Conservation (phyloP, 768 basidiomycete species). For the Cystobasidium ongulense region DNA sequence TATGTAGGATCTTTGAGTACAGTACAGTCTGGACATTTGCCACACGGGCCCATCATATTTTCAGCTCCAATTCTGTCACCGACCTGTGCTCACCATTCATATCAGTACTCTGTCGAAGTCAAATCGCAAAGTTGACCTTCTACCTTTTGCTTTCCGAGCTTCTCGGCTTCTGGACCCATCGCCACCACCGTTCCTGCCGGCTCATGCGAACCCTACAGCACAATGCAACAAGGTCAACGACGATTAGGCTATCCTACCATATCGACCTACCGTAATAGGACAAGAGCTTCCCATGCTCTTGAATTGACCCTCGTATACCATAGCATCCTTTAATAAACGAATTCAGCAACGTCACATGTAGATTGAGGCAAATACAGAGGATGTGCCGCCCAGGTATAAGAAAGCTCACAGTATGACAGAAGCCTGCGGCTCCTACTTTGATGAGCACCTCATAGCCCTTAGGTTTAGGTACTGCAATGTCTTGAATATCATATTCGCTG, state of each 20-base stretch:
- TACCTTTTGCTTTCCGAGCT: slow-evolving; percentile 9
- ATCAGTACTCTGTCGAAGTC: neutral
- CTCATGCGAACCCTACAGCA: slow-evolving; percentile 19
- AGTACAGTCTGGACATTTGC: slow-evolving; percentile 31
- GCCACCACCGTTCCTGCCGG: slow-evolving; percentile 25
- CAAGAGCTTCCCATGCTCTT: neutral
- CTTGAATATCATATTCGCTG: slow-evolving; percentile 5
- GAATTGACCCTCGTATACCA: slow-evolving; percentile 26
- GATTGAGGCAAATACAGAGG: too few species aligned
- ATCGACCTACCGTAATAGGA: slow-evolving; percentile 1
- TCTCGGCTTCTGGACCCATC: slow-evolving; percentile 1
- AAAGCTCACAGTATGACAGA: slow-evolving; percentile 26
- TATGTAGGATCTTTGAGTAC: neutral
- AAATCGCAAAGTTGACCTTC: neutral
- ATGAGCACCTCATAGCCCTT: slow-evolving; percentile 18
- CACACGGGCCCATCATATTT: neutral
- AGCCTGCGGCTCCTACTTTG: slow-evolving; percentile 23
- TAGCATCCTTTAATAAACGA: neutral
- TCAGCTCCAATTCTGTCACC: slow-evolving; percentile 19
- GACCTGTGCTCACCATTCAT: slow-evolving; percentile 2
- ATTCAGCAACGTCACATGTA: too few species aligned
- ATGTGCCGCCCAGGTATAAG: neutral
- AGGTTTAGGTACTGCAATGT: neutral
- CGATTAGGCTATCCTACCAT: neutral
- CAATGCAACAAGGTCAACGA: neutral